Conservation (phyloP, 2,329 filamentous ascomycete genomes). For the Botrytis medusae region DNA sequence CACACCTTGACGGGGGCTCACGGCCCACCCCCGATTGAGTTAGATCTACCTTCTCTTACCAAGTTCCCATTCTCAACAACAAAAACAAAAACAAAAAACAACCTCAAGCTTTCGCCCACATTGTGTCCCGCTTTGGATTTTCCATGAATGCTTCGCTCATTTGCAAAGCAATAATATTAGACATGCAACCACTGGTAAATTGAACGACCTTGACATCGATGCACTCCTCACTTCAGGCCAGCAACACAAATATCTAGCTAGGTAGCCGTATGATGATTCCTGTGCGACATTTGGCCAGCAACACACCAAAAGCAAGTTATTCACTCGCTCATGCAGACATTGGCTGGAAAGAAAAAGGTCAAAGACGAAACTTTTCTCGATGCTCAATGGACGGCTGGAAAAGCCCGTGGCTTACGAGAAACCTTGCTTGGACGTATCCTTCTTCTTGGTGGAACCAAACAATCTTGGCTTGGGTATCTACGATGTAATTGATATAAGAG, state of each 20-base stretch:
- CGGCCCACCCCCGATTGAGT: neutral
- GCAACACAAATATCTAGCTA: neutral
- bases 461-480: neutral
- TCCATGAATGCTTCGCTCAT: neutral
- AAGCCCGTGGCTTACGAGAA: neutral
- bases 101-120: neutral
- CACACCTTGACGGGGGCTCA: constrained; percentile 1
- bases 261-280: neutral
- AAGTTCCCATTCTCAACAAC: neutral
- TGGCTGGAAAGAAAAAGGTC: neutral
- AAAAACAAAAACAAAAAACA: too few species aligned
- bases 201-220: too few species aligned
- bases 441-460: neutral
- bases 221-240: neutral
- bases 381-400: neutral
- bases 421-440: neutral
- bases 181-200: neutral
- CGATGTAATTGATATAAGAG: neutral
- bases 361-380: neutral
- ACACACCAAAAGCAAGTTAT: neutral
- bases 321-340: neutral
- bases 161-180: too few species aligned
- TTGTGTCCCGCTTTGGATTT: neutral
- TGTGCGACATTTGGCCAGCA: neutral
- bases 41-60: neutral